Percentiles rank a stretch among this genome's conserved stretches.
Evolutionary conservation across 2,329 filamentous ascomycete genomes (phyloP).

Genomic region (Microcyclospora pomicola): DNA sequence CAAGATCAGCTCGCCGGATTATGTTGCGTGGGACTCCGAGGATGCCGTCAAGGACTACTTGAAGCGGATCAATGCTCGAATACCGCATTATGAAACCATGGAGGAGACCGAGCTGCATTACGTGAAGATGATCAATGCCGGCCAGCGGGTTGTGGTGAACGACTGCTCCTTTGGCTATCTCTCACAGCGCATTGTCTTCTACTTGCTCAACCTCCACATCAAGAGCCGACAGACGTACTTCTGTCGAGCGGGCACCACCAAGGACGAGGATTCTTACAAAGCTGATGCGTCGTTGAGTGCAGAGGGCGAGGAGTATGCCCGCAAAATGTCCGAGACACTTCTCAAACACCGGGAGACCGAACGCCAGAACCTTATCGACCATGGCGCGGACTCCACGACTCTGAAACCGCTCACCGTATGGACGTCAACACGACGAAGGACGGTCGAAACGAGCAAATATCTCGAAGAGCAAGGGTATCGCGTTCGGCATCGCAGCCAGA

Average conservation of each 20-base stretch:
- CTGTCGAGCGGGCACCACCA: constrained; percentile 68
- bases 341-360: constrained; percentile 74
- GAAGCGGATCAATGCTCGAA: constrained; percentile 75
- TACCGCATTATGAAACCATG: constrained; percentile 95
- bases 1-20: constrained; percentile 97
- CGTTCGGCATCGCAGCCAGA: constrained; percentile 81
- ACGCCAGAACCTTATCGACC: constrained; percentile 51
- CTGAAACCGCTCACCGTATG: constrained; percentile 77
- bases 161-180: constrained; percentile 95
- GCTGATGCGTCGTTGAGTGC: constrained; percentile 73
- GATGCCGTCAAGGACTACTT: constrained; percentile 89
- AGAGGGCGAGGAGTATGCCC: constrained; percentile 66
- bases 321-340: constrained; percentile 73
- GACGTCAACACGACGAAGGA: constrained; percentile 84
- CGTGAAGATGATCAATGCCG: constrained; percentile 99
- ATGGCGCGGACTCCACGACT: constrained; percentile 51
- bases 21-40: constrained; percentile 78
- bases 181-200: constrained; percentile 94
- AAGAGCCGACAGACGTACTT: constrained; percentile 92
- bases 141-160: constrained; percentile 85
- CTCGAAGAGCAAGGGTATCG: constrained; percentile 70
- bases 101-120: constrained; percentile 86
- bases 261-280: constrained; percentile 85
- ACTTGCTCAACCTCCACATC: constrained; percentile 93
- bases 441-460: constrained; percentile 75